Conservation (phyloP, 805 yeast genomes). For the Myxozyma vanderwaltii region DNA sequence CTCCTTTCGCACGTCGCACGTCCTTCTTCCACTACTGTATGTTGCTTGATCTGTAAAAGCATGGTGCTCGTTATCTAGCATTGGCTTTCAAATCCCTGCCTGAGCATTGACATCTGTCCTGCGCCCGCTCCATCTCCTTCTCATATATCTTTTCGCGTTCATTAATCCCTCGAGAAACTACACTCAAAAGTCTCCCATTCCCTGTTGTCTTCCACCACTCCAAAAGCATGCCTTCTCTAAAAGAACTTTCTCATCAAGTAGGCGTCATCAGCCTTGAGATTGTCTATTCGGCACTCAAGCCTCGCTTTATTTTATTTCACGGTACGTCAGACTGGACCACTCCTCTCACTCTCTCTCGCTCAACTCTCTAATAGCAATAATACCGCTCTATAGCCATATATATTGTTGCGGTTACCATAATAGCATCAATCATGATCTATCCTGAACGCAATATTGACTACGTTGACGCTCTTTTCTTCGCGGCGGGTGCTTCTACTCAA, state of each 20-base stretch:
- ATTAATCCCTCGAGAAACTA: too few species aligned
- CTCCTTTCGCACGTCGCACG: too few species aligned
- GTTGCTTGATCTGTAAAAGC: too few species aligned
- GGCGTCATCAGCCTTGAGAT: not conserved
- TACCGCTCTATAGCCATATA: slow-evolving; percentile 48
- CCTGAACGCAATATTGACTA: slow-evolving; percentile 68
- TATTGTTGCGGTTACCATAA: slow-evolving; percentile 57
- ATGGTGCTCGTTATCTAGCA: too few species aligned
- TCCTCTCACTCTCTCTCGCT: not conserved
- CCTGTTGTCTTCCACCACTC: too few species aligned
- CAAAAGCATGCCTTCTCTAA: too few species aligned
- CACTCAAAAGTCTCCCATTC: too few species aligned
- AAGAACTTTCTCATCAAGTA: not conserved
- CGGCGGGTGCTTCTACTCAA: slow-evolving; percentile 80
- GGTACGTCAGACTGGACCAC: slow-evolving; percentile 4
- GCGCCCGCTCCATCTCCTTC: too few species aligned
- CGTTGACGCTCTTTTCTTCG: slow-evolving; percentile 77
- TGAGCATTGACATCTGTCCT: too few species aligned
- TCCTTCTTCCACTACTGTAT: too few species aligned
- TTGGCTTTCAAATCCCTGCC: too few species aligned
- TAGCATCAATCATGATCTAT: slow-evolving; percentile 75
- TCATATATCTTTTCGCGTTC: too few species aligned
- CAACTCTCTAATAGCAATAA: slow-evolving; percentile 54
- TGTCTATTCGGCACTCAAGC: slow-evolving; percentile 22
- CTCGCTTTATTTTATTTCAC: slow-evolving; percentile 30